Evolutionary conservation across 441 rosid genomes (phyloP).

Genomic region (Lepidium campestre): DNA sequence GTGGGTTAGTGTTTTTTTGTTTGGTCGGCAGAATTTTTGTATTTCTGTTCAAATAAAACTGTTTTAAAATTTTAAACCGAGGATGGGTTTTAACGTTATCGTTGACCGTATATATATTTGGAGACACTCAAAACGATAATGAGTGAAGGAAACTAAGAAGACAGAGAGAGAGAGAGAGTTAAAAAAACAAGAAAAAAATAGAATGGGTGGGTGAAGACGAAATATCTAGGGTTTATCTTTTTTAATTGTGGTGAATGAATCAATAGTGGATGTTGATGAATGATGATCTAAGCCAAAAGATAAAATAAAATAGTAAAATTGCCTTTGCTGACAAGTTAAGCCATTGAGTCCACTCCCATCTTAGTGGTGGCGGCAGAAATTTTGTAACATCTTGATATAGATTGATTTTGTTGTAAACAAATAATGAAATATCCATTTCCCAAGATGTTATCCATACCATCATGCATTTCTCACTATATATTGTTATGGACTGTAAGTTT

Average conservation of each 20-base stretch:
- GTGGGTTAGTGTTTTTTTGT: background rate
- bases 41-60: background rate
- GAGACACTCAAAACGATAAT: background rate
- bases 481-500: too few species aligned
- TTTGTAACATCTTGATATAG: background rate
- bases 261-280: conserved; percentile 19
- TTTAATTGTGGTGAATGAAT: background rate
- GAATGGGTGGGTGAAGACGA: conserved; percentile 15
- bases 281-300: conserved; percentile 13
- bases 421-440: background rate
- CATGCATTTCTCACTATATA: background rate
- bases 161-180: background rate
- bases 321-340: conserved; percentile 1
- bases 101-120: conserved; percentile 14
- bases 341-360: background rate
- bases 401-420: background rate
- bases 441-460: background rate
- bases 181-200: background rate
- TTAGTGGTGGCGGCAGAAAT: conserved; percentile 27
- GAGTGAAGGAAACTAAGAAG: conserved; percentile 1
- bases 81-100: background rate
- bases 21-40: background rate
- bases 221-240: background rate
- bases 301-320: background rate
- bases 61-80: background rate